Percentiles rank a stretch among this genome's conserved stretches.
These are phyloP conservation scores for Posidonia australis DNA, from an alignment of 106 monocot species.

Conservation along the genomic window DNA sequence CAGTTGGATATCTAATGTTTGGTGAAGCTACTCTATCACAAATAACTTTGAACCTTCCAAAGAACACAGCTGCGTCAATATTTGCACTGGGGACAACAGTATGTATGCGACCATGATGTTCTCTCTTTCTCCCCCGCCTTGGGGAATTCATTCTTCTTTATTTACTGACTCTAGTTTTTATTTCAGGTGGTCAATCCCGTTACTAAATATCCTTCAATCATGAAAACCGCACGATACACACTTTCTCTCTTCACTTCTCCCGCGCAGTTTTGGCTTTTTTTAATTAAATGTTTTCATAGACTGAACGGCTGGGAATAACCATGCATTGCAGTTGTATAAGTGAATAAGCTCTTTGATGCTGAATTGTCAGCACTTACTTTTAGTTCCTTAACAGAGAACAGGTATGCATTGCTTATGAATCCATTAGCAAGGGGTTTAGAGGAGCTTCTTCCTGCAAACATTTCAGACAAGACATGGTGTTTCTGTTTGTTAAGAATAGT, in stretches of 20 bases:
- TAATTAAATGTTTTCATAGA: no score
- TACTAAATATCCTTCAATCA: conserved; percentile 91
- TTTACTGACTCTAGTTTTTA: conserved; percentile 15
- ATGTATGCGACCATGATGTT: not conserved
- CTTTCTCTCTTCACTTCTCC: no score
- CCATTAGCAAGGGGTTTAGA: conserved; percentile 78
- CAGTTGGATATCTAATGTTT: conserved; percentile 79
- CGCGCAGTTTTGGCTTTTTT: no score
- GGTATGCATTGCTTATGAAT: conserved; percentile 81
- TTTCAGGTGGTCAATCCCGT: conserved; percentile 88
- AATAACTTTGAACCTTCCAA: conserved; percentile 91
- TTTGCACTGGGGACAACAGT: conserved; percentile 90
- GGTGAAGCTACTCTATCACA: conserved; percentile 63
- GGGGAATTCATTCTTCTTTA: no score
- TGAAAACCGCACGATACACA: no score
- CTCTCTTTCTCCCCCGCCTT: not conserved
- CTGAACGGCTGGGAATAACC: not conserved
- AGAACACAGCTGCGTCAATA: conserved; percentile 43
- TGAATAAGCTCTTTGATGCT: no score
- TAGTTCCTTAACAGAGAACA: not conserved
- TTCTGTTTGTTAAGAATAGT: conserved; percentile 42
- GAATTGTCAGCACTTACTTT: not conserved
- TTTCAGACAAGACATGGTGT: conserved; percentile 24
- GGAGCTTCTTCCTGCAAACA: conserved; percentile 49
- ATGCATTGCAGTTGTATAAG: not conserved